Evolutionary conservation across 2,329 filamentous ascomycete species (phyloP).

Genomic region (Pseudogymnoascus destructans): DNA sequence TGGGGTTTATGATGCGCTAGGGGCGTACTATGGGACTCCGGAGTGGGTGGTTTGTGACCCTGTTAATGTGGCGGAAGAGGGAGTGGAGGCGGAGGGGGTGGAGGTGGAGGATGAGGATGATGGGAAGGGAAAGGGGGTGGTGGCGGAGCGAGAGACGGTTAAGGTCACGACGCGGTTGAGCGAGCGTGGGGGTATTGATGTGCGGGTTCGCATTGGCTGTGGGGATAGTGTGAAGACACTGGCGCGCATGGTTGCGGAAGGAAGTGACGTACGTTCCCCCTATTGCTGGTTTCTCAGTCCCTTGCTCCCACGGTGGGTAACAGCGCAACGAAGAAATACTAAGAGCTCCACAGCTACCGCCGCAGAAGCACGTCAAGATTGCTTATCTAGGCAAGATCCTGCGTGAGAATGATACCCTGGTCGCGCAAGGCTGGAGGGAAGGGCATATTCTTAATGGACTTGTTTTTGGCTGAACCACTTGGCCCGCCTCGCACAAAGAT

Average conservation of each 20-base stretch:
- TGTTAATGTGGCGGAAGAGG: constrained; percentile 35
- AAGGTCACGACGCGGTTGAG: constrained; percentile 18
- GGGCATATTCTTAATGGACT: constrained; percentile 68
- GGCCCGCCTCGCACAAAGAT: not conserved
- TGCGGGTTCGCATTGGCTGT: constrained; percentile 43
- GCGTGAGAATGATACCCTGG: constrained; percentile 51
- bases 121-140: constrained; percentile 21
- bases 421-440: constrained; percentile 60
- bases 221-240: constrained; percentile 53
- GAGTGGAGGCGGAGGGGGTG: constrained; percentile 19
- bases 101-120: constrained; percentile 18
- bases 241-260: constrained; percentile 47
- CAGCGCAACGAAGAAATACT: not conserved
- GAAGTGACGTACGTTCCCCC: constrained; percentile 43
- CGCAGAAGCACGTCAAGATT: constrained; percentile 50
- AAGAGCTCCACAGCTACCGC: constrained; percentile 33
- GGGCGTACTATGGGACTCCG: constrained; percentile 56
- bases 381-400: constrained; percentile 74
- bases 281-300: not conserved
- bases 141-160: constrained; percentile 19
- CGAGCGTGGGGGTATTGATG: constrained; percentile 42
- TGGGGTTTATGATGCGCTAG: constrained; percentile 58
- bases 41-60: constrained; percentile 59
- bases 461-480: constrained; percentile 31
- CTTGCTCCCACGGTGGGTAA: not conserved